These are phyloP conservation scores for Tephrocybe sp. DNA, from an alignment of 768 basidiomycete genomes.

Conservation along the genomic window DNA sequence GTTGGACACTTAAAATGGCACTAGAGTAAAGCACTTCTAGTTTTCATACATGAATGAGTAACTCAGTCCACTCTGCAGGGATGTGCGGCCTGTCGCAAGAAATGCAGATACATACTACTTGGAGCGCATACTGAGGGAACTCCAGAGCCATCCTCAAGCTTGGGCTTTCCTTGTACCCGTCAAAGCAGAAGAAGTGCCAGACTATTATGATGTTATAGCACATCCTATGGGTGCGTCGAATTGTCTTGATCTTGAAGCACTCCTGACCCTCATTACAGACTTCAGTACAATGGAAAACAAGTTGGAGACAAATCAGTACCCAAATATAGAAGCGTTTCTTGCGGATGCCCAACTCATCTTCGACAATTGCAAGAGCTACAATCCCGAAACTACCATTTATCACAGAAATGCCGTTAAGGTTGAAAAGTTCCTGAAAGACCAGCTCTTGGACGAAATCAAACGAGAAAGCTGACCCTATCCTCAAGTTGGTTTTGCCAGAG, in stretches of 20 bases:
- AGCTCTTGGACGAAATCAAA: conserved; percentile 36
- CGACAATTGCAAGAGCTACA: conserved; percentile 88
- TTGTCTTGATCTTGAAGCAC: conserved; percentile 3
- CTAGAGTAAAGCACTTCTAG: conserved; percentile 51
- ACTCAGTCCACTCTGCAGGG: conserved; percentile 20
- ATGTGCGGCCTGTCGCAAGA: conserved; percentile 34
- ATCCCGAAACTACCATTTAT: conserved; percentile 78
- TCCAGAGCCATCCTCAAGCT: conserved; percentile 73
- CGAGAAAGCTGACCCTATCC: conserved; percentile 18
- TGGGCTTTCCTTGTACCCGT: conserved; percentile 93
- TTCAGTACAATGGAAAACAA: conserved; percentile 87
- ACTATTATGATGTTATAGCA: conserved; percentile 89
- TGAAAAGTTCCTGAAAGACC: conserved; percentile 73
- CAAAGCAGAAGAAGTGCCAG: conserved; percentile 71
- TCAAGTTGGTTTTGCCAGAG: background rate
- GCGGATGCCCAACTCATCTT: conserved; percentile 84
- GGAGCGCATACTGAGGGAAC: conserved; percentile 74
- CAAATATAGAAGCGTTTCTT: conserved; percentile 68
- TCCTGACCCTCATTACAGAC: conserved; percentile 47
- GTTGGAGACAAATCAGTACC: conserved; percentile 85
- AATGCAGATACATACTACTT: conserved; percentile 66
- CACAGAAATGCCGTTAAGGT: conserved; percentile 83
- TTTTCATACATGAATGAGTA: background rate
- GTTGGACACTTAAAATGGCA: conserved; percentile 87
- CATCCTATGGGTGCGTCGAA: conserved; percentile 85